Percentiles rank a stretch among this genome's conserved stretches.
Conservation (phyloP, 2,329 filamentous ascomycete species). For the Blastomyces gilchristii region DNA sequence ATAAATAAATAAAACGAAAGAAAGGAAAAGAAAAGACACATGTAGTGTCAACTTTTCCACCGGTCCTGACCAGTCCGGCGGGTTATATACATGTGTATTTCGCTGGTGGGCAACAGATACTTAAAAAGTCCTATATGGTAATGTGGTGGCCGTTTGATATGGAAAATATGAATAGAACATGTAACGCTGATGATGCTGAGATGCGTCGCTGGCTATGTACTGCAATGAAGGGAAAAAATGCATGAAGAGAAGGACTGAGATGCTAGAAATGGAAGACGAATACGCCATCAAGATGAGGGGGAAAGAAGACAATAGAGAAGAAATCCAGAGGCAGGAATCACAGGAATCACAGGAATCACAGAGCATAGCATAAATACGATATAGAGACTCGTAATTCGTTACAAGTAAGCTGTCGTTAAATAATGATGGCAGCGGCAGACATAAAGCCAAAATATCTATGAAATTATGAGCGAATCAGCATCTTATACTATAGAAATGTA, state of each 20-base stretch:
- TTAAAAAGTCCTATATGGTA: neutral
- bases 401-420: conserved; percentile 20
- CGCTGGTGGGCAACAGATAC: neutral
- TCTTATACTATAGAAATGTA: neutral
- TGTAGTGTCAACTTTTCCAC: neutral
- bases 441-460: conserved; percentile 34
- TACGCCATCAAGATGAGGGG: neutral
- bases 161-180: conserved; percentile 5
- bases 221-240: neutral
- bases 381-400: neutral
- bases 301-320: neutral
- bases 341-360: neutral
- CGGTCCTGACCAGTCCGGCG: conserved; percentile 7
- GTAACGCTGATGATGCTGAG: neutral
- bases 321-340: neutral
- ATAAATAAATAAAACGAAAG: neutral
- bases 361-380: neutral
- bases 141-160: neutral
- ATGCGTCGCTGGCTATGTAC: neutral
- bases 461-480: neutral
- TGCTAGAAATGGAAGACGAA: neutral
- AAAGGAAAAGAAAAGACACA: neutral
- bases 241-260: neutral
- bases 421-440: conserved; percentile 30
- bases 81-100: neutral